Evolutionary conservation across 202 grass and related monocot genomes (phyloP).

Genomic region (Carex sylvatica): DNA sequence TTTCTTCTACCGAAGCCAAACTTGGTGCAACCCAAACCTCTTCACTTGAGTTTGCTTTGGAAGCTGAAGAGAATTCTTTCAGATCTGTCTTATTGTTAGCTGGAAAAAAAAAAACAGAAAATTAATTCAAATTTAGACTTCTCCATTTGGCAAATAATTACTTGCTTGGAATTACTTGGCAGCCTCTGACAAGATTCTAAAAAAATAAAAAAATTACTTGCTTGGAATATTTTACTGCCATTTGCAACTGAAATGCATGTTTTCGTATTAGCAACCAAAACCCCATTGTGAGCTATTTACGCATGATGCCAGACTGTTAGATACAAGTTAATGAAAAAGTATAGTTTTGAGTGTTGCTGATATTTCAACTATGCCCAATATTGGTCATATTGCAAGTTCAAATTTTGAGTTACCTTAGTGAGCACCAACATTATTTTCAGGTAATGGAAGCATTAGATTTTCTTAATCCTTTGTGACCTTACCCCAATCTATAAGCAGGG

Average conservation of each 20-base stretch:
- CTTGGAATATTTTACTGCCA: background rate
- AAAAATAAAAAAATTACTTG: background rate
- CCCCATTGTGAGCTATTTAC: background rate
- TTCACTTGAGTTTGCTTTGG: conserved; percentile 23
- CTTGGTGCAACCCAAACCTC: conserved; percentile 37
- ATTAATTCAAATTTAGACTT: background rate
- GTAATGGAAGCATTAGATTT: background rate
- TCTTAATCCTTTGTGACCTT: background rate
- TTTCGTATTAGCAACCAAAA: background rate
- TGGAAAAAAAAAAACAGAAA: background rate
- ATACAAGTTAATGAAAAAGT: background rate
- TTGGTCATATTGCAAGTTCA: background rate
- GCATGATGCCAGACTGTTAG: background rate
- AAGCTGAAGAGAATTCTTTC: conserved; percentile 22
- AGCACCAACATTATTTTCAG: background rate
- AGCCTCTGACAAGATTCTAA: too few species aligned
- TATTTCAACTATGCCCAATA: background rate
- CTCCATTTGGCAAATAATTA: background rate
- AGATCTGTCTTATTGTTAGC: conserved; percentile 15
- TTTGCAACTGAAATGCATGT: background rate
- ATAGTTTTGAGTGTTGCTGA: background rate
- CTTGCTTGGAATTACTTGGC: background rate
- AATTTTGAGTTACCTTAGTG: background rate
- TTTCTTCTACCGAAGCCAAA: conserved; percentile 46
- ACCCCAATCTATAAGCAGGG: background rate